phyloP scores from a whole-genome alignment of 768 basidiomycete genomes.

The Ephemerocybe angulata region DNA sequence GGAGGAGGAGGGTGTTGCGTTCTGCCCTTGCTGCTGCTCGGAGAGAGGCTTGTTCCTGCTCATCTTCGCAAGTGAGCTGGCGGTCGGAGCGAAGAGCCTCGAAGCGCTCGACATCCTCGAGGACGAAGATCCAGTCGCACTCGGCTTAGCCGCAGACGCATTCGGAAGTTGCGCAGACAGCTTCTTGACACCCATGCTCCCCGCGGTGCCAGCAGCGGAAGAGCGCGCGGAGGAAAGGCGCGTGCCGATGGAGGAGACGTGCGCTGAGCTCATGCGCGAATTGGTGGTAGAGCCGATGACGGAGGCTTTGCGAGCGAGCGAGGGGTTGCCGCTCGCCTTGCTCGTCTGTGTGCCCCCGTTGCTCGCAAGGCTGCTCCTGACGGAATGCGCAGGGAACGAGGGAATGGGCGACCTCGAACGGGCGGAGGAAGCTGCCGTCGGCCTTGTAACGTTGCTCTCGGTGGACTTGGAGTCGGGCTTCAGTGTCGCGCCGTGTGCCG shows the following conservation, averaged over 20 bases:
- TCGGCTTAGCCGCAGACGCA: constrained; percentile 9
- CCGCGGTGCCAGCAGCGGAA: constrained; percentile 21
- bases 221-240: constrained; percentile 22
- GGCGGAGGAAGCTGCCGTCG: constrained; percentile 2
- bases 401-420: constrained; percentile 6
- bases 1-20: neutral
- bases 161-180: constrained; percentile 9
- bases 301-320: constrained; percentile 12
- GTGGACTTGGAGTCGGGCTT: constrained; percentile 1
- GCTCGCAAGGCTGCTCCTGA: constrained; percentile 14
- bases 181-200: constrained; percentile 36
- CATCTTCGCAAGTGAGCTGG: constrained; percentile 68
- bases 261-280: constrained; percentile 18
- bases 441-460: neutral
- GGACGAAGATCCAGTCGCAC: constrained; percentile 28
- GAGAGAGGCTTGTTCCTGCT: constrained; percentile 11
- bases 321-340: constrained; percentile 4
- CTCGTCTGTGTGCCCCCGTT: constrained; percentile 12
- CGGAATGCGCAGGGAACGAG: constrained; percentile 8
- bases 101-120: constrained; percentile 31
- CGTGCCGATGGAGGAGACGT: constrained; percentile 45
- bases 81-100: constrained; percentile 69
- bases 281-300: constrained; percentile 8
- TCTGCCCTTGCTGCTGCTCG: too few species aligned
- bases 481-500: neutral